These are phyloP conservation scores for Teratosphaeria zuluensis DNA, from an alignment of 2,329 filamentous ascomycete genomes.

Conservation along the genomic window DNA sequence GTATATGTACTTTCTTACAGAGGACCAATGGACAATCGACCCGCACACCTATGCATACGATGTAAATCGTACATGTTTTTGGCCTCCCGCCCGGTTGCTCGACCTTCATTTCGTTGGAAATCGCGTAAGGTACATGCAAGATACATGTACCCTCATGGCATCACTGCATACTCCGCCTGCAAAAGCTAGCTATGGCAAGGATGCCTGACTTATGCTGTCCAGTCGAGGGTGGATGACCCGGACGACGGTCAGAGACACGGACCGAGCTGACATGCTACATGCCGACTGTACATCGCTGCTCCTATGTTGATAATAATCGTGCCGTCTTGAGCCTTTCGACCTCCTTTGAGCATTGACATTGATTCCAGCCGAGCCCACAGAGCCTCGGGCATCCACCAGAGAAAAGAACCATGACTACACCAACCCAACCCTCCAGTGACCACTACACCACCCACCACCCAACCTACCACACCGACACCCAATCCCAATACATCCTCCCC, in stretches of 20 bases:
- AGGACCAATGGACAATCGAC: background rate
- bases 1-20: no score
- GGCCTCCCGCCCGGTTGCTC: background rate
- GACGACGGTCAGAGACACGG: background rate
- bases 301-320: background rate
- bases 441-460: background rate
- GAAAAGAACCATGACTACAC: background rate
- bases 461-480: conserved; percentile 4
- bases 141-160: background rate
- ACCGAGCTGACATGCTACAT: background rate
- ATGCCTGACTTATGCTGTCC: background rate
- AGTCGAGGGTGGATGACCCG: background rate
- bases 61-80: background rate
- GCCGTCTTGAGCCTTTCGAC: no score
- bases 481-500: conserved; percentile 1
- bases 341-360: background rate
- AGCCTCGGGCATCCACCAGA: background rate
- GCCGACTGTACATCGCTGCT: background rate
- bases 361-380: background rate
- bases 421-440: background rate
- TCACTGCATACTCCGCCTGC: background rate
- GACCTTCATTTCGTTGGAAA: background rate
- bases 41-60: background rate
- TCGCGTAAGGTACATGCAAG: background rate
- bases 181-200: background rate